Percentiles rank a stretch among this genome's conserved stretches.
Conservation (phyloP, 441 rosid species). For the Croton laevigatus region DNA sequence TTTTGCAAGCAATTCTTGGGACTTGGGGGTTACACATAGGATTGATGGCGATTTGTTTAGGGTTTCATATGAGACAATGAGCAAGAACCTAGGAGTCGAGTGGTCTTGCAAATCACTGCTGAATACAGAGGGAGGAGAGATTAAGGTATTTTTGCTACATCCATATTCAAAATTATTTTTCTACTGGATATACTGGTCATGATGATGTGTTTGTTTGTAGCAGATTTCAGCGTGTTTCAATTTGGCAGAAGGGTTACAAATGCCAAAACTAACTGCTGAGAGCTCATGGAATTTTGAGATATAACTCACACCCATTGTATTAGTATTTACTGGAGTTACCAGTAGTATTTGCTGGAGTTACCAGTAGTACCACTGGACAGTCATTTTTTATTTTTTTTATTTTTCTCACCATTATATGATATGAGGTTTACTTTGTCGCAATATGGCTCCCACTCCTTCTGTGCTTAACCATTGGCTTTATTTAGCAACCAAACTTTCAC, state of each 20-base stretch:
- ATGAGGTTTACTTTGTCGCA: background rate
- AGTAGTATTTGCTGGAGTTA: too few relatives aligned
- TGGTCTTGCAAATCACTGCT: constrained; percentile 27
- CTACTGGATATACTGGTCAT: too few relatives aligned
- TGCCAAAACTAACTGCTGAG: constrained; percentile 31
- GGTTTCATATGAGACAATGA: constrained; percentile 29
- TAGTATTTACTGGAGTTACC: too few relatives aligned
- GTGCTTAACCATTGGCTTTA: background rate
- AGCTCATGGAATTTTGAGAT: constrained; percentile 35
- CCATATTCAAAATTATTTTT: background rate
- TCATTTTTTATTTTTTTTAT: too few relatives aligned
- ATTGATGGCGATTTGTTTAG: constrained; percentile 31
- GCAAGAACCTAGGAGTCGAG: constrained; percentile 28
- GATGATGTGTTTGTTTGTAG: background rate
- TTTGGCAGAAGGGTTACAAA: constrained; percentile 27
- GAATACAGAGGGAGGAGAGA: constrained; percentile 26
- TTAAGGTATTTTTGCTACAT: constrained; percentile 21
- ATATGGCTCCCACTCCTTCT: too few relatives aligned
- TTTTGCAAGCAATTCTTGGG: constrained; percentile 36
- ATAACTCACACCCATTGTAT: constrained; percentile 6
- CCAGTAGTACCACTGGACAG: too few relatives aligned
- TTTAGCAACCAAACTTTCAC: background rate
- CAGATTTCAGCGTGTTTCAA: constrained; percentile 36
- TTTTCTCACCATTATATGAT: too few relatives aligned
- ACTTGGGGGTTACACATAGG: constrained; percentile 31